Base-by-base conservation (phyloP, 176 grass and related monocot genomes). In the Cocos nucifera region DNA sequence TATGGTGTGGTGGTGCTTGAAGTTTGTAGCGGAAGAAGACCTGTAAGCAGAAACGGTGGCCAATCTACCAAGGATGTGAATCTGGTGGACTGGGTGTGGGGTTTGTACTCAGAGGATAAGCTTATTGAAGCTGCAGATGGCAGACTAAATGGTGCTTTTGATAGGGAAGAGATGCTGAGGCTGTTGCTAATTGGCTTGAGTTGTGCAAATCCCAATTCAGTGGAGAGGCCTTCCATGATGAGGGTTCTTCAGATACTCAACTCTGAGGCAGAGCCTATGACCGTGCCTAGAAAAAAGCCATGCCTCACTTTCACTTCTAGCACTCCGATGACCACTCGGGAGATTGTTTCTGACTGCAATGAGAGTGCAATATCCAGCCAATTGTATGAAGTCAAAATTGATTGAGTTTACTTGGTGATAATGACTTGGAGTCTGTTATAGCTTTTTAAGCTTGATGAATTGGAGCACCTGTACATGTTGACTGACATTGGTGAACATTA, bases 1-100 rank as follows among this genome's bases (percentile, higher is more conserved):
- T 84, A 75, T 71, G 82, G 76, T 21, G 71, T 84, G 60, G 82
- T 84, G 44, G 61, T 84, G 4, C 71, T 84, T 50, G 82, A 84
- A 76, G 65, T 84, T 53, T 84, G 82, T 70, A 79, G 71, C 0
- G 57, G 71, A 30, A 84, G 73, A 52, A 32, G 66, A 39, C 71
- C 82, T 17, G 79, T 84, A 30, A 67, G 75, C 22, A 70, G 20
- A 49, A 66, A 75, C 67, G 26, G 56, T 9, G 71, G 71, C 30
- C 62, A 59, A 18, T 51, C 71, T 62, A 75, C 56, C 71, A 75
- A 71, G 61, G 70, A 69, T 72, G 17, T 71, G 57, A 79, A 84
- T 75, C 51, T 79, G 65, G 82, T 66, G 20, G 82, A 84, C 57
- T 79, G 76, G 81, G 76, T 71, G 65, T 84, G 76, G 82, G 75